Percentiles rank a stretch among this genome's conserved stretches.
phyloP scores from a whole-genome alignment of 2,329 filamentous ascomycete genomes.

The Clarireedia paspali region DNA sequence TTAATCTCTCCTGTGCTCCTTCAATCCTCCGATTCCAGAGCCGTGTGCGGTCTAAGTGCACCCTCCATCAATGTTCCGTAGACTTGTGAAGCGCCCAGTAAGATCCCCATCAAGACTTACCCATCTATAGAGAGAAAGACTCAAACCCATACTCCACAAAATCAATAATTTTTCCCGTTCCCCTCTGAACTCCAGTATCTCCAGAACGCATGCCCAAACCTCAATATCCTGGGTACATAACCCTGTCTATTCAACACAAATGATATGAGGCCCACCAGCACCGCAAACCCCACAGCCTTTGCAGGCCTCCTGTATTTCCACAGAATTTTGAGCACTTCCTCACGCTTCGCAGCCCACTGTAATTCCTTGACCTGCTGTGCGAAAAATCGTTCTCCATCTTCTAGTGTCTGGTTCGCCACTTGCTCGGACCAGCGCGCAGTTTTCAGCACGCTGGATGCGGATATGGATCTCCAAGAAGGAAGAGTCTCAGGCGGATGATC shows the following conservation, averaged over 20 bases:
- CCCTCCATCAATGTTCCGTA: no score
- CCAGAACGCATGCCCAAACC: conserved; percentile 16
- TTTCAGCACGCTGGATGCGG: conserved; percentile 73
- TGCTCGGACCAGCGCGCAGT: conserved; percentile 54
- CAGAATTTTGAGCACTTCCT: conserved; percentile 42
- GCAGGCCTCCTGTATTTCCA: conserved; percentile 61
- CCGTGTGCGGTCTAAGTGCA: no score
- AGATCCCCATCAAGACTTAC: no score
- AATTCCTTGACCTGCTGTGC: conserved; percentile 65
- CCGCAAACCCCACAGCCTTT: conserved; percentile 52
- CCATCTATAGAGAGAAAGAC: no score
- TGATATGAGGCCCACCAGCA: conserved; percentile 61
- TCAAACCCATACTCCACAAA: background rate
- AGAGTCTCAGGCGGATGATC: conserved; percentile 65
- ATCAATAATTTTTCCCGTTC: background rate
- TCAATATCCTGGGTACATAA: background rate
- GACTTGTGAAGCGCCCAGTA: no score
- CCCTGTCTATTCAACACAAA: conserved; percentile 40
- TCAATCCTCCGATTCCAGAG: no score
- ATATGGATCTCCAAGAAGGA: conserved; percentile 64
- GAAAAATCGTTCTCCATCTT: conserved; percentile 63
- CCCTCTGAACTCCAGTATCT: conserved; percentile 14
- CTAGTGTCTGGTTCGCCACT: conserved; percentile 48
- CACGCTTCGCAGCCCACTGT: conserved; percentile 51
- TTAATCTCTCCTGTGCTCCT: no score